These are phyloP conservation scores for Zygosaccharomyces pseudobailii DNA, from an alignment of 1,139 yeast species.

Conservation along the genomic window DNA sequence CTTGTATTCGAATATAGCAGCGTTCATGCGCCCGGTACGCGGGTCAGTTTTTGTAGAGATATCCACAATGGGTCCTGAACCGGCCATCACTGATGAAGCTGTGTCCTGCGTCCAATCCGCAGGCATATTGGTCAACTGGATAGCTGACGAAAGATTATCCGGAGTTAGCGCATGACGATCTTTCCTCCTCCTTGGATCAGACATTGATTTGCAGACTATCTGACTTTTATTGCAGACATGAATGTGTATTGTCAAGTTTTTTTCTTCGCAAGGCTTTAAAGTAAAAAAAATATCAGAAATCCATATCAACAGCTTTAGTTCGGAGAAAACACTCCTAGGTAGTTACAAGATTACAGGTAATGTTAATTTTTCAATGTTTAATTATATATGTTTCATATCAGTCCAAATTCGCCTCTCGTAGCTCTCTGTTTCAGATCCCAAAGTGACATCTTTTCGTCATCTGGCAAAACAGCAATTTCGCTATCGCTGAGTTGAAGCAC, in stretches of 20 bases:
- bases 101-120: constrained; percentile 29
- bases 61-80: constrained; percentile 31
- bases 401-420: constrained; percentile 34
- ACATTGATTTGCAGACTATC: constrained; percentile 10
- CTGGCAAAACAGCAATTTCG: constrained; percentile 58
- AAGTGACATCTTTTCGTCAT: constrained; percentile 44
- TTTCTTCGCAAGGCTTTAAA: not conserved
- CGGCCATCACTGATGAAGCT: constrained; percentile 31
- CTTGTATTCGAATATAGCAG: constrained; percentile 24
- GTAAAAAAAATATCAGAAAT: not conserved
- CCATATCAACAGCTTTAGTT: not conserved
- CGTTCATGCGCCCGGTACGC: constrained; percentile 27
- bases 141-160: constrained; percentile 28
- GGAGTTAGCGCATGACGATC: constrained; percentile 31
- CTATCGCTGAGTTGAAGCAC: constrained; percentile 59
- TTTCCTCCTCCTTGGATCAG: constrained; percentile 32
- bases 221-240: not conserved
- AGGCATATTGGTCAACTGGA: constrained; percentile 29
- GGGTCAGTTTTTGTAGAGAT: constrained; percentile 27
- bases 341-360: not conserved
- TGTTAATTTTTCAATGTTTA: not conserved
- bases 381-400: constrained; percentile 11
- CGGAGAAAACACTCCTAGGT: not conserved
- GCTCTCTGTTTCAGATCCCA: constrained; percentile 36
- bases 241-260: not conserved